Evolutionary conservation across 305 asterid genomes (phyloP).

Genomic region (Rubia peregrina): DNA sequence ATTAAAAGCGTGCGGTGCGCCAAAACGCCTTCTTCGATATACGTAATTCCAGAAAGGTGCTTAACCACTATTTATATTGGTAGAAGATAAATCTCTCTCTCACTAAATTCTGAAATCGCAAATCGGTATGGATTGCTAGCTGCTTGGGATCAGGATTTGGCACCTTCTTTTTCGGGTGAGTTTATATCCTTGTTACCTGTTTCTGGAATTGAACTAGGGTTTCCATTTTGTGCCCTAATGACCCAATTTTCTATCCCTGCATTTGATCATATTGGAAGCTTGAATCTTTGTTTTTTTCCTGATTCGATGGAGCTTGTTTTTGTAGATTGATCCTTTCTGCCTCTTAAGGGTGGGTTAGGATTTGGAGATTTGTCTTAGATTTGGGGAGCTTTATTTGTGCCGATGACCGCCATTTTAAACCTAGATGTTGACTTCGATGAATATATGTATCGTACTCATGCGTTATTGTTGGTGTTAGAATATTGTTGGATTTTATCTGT

Average conservation of each 20-base stretch:
- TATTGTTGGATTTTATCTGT: background rate
- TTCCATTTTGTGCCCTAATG: constrained; percentile 10
- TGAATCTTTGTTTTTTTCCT: background rate
- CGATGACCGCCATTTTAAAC: constrained; percentile 4
- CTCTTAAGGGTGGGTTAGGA: background rate
- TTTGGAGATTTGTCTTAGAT: background rate
- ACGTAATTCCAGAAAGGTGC: background rate
- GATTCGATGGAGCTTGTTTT: background rate
- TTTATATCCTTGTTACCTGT: background rate
- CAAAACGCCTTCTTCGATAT: background rate
- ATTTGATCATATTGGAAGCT: background rate
- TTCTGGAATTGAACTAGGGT: constrained; percentile 13
- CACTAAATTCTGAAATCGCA: constrained; percentile 4
- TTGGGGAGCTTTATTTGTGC: background rate
- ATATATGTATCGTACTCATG: background rate
- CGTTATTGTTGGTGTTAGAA: background rate
- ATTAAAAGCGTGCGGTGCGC: background rate
- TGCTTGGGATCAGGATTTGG: constrained; percentile 8
- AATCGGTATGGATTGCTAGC: background rate
- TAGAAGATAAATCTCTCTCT: background rate
- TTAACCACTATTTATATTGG: background rate
- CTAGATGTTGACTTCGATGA: background rate
- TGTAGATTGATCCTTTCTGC: constrained; percentile 4
- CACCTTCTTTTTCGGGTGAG: background rate
- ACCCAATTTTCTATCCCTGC: background rate